Evolutionary conservation across 2,329 filamentous ascomycete genomes (phyloP).

Genomic region (Lomentospora prolificans): DNA sequence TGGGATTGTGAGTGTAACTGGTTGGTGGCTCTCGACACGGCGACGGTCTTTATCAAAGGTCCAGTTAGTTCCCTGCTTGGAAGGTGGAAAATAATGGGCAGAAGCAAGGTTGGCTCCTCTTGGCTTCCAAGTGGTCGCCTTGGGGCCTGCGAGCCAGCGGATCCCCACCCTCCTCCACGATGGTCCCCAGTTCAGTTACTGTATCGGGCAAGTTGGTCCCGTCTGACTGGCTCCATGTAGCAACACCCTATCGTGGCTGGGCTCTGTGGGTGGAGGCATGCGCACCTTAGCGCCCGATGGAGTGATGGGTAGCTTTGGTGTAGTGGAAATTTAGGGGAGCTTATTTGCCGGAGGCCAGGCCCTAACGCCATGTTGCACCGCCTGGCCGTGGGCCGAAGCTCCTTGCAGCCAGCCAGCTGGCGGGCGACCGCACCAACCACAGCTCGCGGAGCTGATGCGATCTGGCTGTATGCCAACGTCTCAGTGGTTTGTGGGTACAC

Average conservation of each 20-base stretch:
- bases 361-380: background rate
- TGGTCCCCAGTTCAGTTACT: background rate
- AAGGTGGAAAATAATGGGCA: background rate
- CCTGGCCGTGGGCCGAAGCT: too few relatives aligned
- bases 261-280: background rate
- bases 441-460: too few relatives aligned
- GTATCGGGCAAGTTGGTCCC: background rate
- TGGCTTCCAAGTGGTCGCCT: background rate
- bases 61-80: background rate
- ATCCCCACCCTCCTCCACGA: background rate
- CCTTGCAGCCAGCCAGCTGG: too few relatives aligned
- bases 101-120: background rate
- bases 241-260: background rate
- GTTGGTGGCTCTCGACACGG: background rate
- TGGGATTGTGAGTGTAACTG: background rate
- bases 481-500: too few relatives aligned
- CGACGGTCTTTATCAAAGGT: background rate
- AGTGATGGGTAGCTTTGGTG: background rate
- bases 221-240: background rate
- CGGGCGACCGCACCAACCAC: too few relatives aligned
- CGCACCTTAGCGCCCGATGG: background rate
- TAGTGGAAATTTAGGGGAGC: too few relatives aligned
- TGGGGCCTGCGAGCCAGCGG: background rate
- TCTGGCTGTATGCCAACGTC: too few relatives aligned
- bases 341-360: background rate